Base-by-base conservation (phyloP, 1,139 yeast species). In the Pichia kudriavzevii region DNA sequence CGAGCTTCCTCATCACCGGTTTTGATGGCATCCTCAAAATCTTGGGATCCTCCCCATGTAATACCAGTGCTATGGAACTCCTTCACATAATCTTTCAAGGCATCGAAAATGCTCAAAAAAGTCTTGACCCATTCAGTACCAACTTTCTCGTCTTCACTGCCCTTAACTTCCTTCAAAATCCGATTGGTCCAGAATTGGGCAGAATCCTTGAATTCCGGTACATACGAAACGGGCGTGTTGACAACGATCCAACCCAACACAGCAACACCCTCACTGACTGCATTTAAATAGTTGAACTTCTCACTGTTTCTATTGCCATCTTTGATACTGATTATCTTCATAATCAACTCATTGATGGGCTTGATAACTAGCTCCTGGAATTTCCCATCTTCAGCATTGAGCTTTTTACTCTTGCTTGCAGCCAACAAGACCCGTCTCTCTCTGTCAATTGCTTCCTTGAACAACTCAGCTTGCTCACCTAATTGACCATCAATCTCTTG, bases 181-280 rank as follows among this genome's bases (percentile, higher is more conserved):
- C 95, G 72, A 61, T 93, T 88, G 21, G 94, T 75, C 85, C 95
- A 93, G 61, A 88, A 93, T 55, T 81, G 91, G 26, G 95, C 85
- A 27, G 94, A 75, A 51, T 93, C 98, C 55, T 80, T 83, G 61
- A 79, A 82, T 47, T 88, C 96, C 3, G 81, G 74, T 42, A 93
- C 72, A 46, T 69, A 73, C 1, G 85, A 73, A 13, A 78, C 75
- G 10, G 78, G 74, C 5, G 88, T 77, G 4, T 69, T 74, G 12
- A 75, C 71, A 16, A 83, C 75, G 43, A 88, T 72, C 99, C 99
- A 93, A 14, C 94, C 94, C 42, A 88, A 66, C 4, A 84, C 85
- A 5, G 95, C 88, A 7, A 83, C 75, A 34, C 95, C 96, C 56
- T 91, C 97, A 26, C 88, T 74, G 33, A 93, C 67, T 2, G 96